Conservation (phyloP, 164 flowering plant species). For the Tinospora cordifolia region DNA sequence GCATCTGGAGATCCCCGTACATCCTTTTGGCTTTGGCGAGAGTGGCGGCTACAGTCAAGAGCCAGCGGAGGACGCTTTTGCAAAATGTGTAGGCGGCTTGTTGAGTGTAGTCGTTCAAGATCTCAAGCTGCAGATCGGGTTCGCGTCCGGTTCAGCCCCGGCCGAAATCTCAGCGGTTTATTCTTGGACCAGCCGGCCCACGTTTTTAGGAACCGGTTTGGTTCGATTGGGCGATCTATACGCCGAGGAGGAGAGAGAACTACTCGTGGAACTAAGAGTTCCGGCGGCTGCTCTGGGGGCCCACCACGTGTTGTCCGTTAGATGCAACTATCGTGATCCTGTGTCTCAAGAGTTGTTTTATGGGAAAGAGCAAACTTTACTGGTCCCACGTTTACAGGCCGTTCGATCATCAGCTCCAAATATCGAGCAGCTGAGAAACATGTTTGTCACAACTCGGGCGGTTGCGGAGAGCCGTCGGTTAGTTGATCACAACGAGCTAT, state of each 20-base stretch:
- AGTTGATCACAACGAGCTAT: conserved; percentile 38
- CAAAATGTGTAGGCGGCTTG: conserved; percentile 73
- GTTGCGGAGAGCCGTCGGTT: conserved; percentile 65
- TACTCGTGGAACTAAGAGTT: conserved; percentile 61
- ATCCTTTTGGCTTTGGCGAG: conserved; percentile 40
- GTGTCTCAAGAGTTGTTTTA: conserved; percentile 41
- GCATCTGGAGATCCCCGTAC: conserved; percentile 84
- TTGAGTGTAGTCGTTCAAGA: conserved; percentile 84
- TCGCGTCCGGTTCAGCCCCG: conserved; percentile 40
- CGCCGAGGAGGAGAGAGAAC: conserved; percentile 81
- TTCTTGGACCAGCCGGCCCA: conserved; percentile 38
- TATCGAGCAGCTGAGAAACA: conserved; percentile 55
- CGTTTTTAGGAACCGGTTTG: conserved; percentile 29
- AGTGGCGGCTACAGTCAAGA: conserved; percentile 21
- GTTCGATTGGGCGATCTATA: conserved; percentile 68
- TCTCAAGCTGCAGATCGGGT: conserved; percentile 48
- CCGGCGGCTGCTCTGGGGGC: conserved; percentile 29
- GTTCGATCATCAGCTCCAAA: conserved; percentile 39
- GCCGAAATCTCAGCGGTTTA: conserved; percentile 63
- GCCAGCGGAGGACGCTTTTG: conserved; percentile 68
- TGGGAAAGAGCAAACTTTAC: conserved; percentile 41
- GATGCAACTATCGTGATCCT: conserved; percentile 61
- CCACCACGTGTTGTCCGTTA: conserved; percentile 58
- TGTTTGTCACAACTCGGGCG: conserved; percentile 56
- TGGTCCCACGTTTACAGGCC: conserved; percentile 48